Conservation (phyloP, 768 basidiomycete species). For the Mycena filopes region DNA sequence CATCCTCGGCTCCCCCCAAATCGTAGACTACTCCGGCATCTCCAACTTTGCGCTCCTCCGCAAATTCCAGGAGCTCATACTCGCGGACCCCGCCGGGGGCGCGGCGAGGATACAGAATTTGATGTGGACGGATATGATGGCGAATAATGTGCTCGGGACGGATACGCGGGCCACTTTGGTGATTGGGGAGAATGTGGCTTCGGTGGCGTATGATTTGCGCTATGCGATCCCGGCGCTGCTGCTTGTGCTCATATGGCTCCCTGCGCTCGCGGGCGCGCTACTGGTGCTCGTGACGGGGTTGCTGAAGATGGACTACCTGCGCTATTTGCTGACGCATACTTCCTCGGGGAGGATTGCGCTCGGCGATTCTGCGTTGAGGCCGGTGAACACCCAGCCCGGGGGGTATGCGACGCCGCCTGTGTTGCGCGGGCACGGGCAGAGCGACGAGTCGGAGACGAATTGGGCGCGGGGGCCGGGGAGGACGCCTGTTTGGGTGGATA, state of each 20-base stretch:
- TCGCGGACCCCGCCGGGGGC: constrained; percentile 27
- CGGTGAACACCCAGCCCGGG: constrained; percentile 5
- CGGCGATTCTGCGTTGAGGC: constrained; percentile 26
- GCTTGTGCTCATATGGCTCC: constrained; percentile 28
- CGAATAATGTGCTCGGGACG: constrained; percentile 31
- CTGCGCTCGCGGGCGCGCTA: constrained; percentile 10
- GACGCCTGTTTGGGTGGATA: background rate
- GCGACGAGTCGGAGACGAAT: background rate
- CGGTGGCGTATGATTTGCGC: constrained; percentile 26
- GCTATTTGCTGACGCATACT: constrained; percentile 34
- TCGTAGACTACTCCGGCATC: constrained; percentile 24
- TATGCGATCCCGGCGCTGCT: constrained; percentile 32
- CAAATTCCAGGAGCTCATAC: constrained; percentile 30
- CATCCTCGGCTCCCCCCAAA: background rate
- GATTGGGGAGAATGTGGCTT: constrained; percentile 16
- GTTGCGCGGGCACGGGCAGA: background rate
- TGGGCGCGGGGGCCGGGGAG: constrained; percentile 9
- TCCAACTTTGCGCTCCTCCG: constrained; percentile 25
- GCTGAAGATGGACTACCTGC: constrained; percentile 26
- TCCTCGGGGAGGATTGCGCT: constrained; percentile 28
- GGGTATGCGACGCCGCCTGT: background rate
- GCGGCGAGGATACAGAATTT: constrained; percentile 28
- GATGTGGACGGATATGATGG: constrained; percentile 36
- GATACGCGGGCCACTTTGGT: constrained; percentile 16
- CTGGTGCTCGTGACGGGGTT: constrained; percentile 24